Evolutionary conservation across 2,329 filamentous ascomycete genomes (phyloP).

Genomic region (Colletotrichum sp.): DNA sequence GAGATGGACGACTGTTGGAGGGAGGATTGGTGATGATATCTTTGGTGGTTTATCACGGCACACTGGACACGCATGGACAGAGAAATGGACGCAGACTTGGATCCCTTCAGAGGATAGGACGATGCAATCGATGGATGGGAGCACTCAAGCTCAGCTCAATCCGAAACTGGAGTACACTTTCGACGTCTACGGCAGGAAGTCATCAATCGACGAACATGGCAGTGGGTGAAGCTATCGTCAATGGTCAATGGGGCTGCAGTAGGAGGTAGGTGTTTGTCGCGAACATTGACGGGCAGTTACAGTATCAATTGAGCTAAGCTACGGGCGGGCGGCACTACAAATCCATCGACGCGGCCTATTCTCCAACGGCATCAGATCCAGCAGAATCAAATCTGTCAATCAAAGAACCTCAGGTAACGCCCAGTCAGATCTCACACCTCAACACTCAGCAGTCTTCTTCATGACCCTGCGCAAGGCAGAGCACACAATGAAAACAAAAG

Average conservation of each 20-base stretch:
- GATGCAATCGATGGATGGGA: neutral
- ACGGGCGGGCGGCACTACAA: neutral
- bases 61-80: fast-evolving
- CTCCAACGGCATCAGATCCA: fast-evolving
- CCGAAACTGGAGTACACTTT: neutral
- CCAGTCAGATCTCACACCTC: neutral
- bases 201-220: neutral
- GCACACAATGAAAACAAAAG: slow-evolving; percentile 17
- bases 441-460: neutral
- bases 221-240: neutral
- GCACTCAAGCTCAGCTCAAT: fast-evolving
- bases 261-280: neutral
- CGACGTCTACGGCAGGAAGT: neutral
- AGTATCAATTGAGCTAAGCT: neutral
- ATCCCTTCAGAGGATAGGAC: fast-evolving
- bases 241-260: neutral
- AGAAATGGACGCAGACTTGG: neutral
- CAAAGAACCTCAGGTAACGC: fast-evolving
- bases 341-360: fast-evolving
- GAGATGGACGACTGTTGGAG: neutral
- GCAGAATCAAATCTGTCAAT: fast-evolving
- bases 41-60: neutral
- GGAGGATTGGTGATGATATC: neutral
- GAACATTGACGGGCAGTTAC: neutral
- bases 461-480: slow-evolving; percentile 1